Evolutionary conservation across 2,329 filamentous ascomycete genomes (phyloP).

Genomic region (Aspergillus sp.): DNA sequence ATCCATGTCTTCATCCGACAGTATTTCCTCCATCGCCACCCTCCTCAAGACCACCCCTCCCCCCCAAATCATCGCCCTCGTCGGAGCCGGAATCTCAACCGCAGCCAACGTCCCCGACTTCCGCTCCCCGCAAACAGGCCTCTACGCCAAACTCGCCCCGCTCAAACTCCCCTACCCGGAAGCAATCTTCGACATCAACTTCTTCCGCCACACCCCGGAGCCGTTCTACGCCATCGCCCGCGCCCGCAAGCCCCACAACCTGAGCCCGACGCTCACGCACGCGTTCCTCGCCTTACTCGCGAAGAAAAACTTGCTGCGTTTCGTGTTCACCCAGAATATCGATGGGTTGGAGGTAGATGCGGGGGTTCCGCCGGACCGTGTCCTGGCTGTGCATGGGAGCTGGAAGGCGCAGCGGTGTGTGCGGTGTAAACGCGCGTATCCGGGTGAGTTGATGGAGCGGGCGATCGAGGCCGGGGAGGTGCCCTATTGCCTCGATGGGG

Average conservation of each 20-base stretch:
- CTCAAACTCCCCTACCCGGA: slow-evolving; percentile 74
- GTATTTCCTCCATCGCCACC: slow-evolving; percentile 6
- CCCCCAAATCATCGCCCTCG: slow-evolving; percentile 15
- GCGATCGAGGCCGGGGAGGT: slow-evolving; percentile 58
- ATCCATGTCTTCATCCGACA: too few relatives aligned
- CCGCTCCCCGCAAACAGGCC: slow-evolving; percentile 71
- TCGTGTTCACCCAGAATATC: slow-evolving; percentile 87
- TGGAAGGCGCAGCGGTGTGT: slow-evolving; percentile 79
- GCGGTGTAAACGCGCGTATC: slow-evolving; percentile 62
- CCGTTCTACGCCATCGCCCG: slow-evolving; percentile 81
- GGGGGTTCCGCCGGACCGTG: slow-evolving; percentile 63
- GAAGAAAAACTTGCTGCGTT: slow-evolving; percentile 63
- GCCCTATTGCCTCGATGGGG: slow-evolving; percentile 51
- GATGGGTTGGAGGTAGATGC: slow-evolving; percentile 78
- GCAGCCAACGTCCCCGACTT: slow-evolving; percentile 69
- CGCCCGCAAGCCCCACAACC: slow-evolving; percentile 79
- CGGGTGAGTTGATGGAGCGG: slow-evolving; percentile 58
- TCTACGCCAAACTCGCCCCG: slow-evolving; percentile 75
- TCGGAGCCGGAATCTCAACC: slow-evolving; percentile 63
- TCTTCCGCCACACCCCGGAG: slow-evolving; percentile 66
- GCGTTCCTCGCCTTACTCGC: slow-evolving; percentile 70
- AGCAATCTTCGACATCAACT: slow-evolving; percentile 77
- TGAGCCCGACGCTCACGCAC: slow-evolving; percentile 73
- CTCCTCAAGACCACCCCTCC: slow-evolving; percentile 10
- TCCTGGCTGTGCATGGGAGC: slow-evolving; percentile 79